These are phyloP conservation scores for Aureobasidium sp. DNA, from an alignment of 2,329 filamentous ascomycete species.

Conservation along the genomic window DNA sequence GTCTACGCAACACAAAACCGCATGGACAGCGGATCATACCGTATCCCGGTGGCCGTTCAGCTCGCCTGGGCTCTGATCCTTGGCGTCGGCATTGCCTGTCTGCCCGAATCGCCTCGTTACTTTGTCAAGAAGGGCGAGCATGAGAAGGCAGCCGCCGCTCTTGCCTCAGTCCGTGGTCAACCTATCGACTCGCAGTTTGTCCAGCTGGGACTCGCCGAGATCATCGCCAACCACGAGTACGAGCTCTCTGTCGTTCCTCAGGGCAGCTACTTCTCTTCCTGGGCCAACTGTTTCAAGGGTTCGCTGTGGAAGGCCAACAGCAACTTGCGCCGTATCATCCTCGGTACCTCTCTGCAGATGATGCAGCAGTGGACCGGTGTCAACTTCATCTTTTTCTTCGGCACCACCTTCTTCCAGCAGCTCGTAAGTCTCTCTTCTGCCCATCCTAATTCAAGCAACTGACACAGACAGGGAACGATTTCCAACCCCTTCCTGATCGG, in stretches of 20 bases:
- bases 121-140: constrained; percentile 70
- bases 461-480: constrained; percentile 50
- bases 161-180: constrained; percentile 67
- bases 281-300: constrained; percentile 57
- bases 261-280: constrained; percentile 67
- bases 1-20: constrained; percentile 62
- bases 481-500: constrained; percentile 72
- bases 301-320: constrained; percentile 45
- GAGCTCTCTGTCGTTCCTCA: constrained; percentile 56
- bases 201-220: constrained; percentile 70
- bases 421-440: too few species aligned
- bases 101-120: constrained; percentile 80
- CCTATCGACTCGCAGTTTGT: constrained; percentile 64
- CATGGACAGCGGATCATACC: constrained; percentile 59
- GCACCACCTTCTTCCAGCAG: constrained; percentile 71
- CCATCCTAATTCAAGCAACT: too few species aligned
- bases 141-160: constrained; percentile 52
- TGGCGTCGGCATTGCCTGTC: constrained; percentile 59
- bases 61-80: constrained; percentile 75
- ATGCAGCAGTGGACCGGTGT: constrained; percentile 64
- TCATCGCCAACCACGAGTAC: constrained; percentile 61
- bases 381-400: constrained; percentile 76
- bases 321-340: constrained; percentile 40
- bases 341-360: constrained; percentile 40
- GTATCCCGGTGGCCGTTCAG: constrained; percentile 73